Evolutionary conservation across 257 asterid genomes (phyloP), one percentile per base, ranked within the genome.

Genomic region (Striga asiatica): DNA sequence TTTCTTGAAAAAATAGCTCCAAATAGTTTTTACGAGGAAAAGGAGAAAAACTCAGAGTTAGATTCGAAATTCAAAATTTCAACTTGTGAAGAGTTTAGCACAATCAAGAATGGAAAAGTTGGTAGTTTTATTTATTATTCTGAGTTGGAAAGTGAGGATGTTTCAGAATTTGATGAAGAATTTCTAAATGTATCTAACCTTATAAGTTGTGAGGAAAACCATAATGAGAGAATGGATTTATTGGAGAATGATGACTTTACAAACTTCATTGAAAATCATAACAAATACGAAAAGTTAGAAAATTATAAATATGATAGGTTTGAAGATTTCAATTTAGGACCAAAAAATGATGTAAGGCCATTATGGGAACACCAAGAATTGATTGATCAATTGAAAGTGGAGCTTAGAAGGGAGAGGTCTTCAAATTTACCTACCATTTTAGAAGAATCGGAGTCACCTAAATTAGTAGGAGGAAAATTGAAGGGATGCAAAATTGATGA

Each of bases 301-400:
- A 52, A 23, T 3, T 3, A 8, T 8, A n/a, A n/a, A 18, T 45
- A 52, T 29, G 34, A 68, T 23, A 42, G 54, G 35, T 60, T 50
- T 72, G 16, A 56, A 67, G 11, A 81, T 68, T 5, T 58, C 79
- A 27, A 61, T 49, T 0, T 81, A 19, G 5, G 94, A 89, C 56
- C n/a, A n/a, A 53, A 67, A 6, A 81, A 76, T 72, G 76, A 80
- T 18, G 51, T 85, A 67, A 95, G 85, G 58, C 67, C 85, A 5
- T 61, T 91, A 50, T 92, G 97, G 99, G 99, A 92, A 56, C 97
- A 92, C 78, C 97, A 88, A 68, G 99, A 92, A 14, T 71, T 92
- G 69, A 74, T 92, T 0, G 99, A 92, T 54, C 99, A 92, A 58
- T 55, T 88, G 75, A 80, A 79, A 61, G 81, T 85, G 93, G 99